These are phyloP conservation scores for Ruellia speciosa DNA, from an alignment of 305 asterid species.

Conservation along the genomic window DNA sequence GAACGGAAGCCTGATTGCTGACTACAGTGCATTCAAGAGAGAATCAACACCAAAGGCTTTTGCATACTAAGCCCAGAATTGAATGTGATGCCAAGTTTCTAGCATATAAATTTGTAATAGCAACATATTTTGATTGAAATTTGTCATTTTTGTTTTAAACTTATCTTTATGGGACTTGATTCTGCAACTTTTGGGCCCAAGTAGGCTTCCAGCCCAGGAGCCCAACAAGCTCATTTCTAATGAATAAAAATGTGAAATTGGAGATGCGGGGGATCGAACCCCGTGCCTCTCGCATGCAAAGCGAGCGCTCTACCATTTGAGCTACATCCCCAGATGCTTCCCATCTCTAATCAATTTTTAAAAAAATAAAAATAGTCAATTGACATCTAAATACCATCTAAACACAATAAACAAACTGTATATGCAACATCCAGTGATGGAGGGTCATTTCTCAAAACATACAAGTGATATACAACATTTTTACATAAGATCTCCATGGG, in stretches of 20 bases:
- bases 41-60: slow-evolving; percentile 34
- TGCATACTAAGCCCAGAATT: background rate
- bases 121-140: slow-evolving; percentile 58
- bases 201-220: too few species aligned
- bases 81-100: background rate
- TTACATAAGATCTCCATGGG: slow-evolving; percentile 40
- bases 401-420: too few species aligned
- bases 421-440: background rate
- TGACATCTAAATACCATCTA: too few species aligned
- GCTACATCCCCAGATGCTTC: too few species aligned
- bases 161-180: too few species aligned
- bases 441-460: slow-evolving; percentile 50
- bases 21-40: slow-evolving; percentile 62
- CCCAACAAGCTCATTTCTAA: too few species aligned
- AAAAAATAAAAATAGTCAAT: too few species aligned
- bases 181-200: too few species aligned
- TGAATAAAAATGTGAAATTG: too few species aligned
- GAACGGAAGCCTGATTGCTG: slow-evolving; percentile 70
- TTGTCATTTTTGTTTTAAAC: background rate
- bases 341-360: too few species aligned
- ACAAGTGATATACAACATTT: slow-evolving; percentile 43
- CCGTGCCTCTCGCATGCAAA: slow-evolving; percentile 99
- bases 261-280: slow-evolving; percentile 99
- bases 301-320: slow-evolving; percentile 66
- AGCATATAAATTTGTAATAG: slow-evolving; percentile 60